Evolutionary conservation across 306 rosid species (phyloP), one percentile per base, ranked within the genome.

Genomic region (Alnus rubra): DNA sequence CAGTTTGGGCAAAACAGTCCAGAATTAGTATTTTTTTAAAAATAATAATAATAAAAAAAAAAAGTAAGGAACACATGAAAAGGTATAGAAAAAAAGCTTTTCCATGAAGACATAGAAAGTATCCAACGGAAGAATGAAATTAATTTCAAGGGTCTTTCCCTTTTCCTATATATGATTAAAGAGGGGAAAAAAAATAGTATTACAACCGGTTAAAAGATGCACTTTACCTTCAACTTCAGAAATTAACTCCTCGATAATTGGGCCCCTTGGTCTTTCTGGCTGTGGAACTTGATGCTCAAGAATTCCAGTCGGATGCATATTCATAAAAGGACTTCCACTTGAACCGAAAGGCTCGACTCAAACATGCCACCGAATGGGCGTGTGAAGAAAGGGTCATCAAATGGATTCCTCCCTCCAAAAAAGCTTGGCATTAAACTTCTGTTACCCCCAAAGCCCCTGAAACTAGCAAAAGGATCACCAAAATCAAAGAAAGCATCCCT

Each of bases 381-480:
- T 58, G 86, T 84, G 80, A 92, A 93, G 85, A 92, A 95, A 68
- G 97, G 97, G 23, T 92, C 98, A 44, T 90, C 90, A 81, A 95
- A 92, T 12, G 97, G 94, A 45, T 90, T 83, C 83, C 94, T 83
- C 71, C 90, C 94, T 75, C 97, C 94, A 28, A 90, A 85, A 35
- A 92, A 19, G 75, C 76, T 69, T 16, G 98, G 82, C 18, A 88
- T 2, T 31, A 92, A 76, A 83, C 86, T 85, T 76, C 90, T 50
- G 16, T 86, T 88, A 73, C 89, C 89, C 51, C 92, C 92, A 75
- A 88, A 83, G 19, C 91, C 76, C 5, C 96, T 90, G 60, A 86
- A 87, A 7, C 93, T 53, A 76, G 82, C 86, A 82, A 92, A 92
- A 50, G 97, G 93, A 44, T 80, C 92, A 35, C 86, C 84, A 58